Conservation (phyloP, 2,329 filamentous ascomycete species). For the Pseudogymnoascus sp. region DNA sequence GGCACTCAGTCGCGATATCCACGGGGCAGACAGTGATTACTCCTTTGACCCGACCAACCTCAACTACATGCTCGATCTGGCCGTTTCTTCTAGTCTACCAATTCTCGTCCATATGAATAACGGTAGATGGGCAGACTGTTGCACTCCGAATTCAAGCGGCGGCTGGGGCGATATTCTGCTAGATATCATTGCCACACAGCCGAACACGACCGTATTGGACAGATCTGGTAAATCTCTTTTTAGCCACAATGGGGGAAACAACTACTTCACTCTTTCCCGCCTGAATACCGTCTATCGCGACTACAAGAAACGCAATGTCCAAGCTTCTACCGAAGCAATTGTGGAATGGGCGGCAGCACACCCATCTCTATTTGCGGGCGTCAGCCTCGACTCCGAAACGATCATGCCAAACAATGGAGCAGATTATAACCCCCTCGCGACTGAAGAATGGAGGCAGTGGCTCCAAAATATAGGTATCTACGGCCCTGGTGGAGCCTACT, state of each 20-base stretch:
- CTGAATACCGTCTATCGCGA: neutral
- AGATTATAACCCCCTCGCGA: slow-evolving; percentile 15
- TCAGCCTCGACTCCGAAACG: slow-evolving; percentile 16
- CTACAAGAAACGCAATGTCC: slow-evolving; percentile 17
- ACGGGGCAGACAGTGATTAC: slow-evolving; percentile 11
- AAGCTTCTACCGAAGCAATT: slow-evolving; percentile 12
- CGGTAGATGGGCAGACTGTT: slow-evolving; percentile 17
- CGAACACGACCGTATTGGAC: slow-evolving; percentile 13
- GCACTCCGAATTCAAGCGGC: slow-evolving; percentile 14
- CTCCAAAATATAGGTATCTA: slow-evolving; percentile 15
- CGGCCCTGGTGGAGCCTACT: slow-evolving; percentile 13
- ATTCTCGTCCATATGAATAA: slow-evolving; percentile 18
- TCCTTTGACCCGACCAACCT: slow-evolving; percentile 16
- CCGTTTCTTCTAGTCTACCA: slow-evolving; percentile 8
- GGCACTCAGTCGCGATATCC: slow-evolving; percentile 17
- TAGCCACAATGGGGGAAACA: slow-evolving; percentile 13
- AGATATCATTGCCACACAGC: slow-evolving; percentile 13
- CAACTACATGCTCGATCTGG: slow-evolving; percentile 13
- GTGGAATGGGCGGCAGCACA: slow-evolving; percentile 11
- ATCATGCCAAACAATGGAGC: slow-evolving; percentile 10
- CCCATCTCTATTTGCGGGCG: slow-evolving; percentile 12
- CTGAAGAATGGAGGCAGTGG: slow-evolving; percentile 17
- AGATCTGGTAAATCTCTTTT: neutral
- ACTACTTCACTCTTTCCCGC: slow-evolving; percentile 15
- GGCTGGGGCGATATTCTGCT: slow-evolving; percentile 17